Evolutionary conservation across 1,139 yeast species (phyloP), one percentile per base, ranked within the genome.

Genomic region (Yamadazyma siamensis): DNA sequence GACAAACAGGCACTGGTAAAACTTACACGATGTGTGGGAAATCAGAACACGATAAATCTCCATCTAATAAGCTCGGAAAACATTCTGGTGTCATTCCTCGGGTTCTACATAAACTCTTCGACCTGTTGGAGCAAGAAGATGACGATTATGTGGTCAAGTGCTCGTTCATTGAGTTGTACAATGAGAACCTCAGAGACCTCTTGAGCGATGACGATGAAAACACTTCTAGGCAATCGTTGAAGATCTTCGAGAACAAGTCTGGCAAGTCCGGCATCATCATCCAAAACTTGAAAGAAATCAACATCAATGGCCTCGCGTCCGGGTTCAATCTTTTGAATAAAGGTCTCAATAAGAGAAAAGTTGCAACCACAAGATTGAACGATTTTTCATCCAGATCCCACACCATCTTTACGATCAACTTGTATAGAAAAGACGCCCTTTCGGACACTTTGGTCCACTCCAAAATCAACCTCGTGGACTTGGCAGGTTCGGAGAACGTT

Each of bases 1-100:
- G 95, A 7, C 95, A 86, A 56, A 86, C 95, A 0, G 95, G 95
- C 7, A 81, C 94, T 0, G 95, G 95, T 3, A 85, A 85, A 48
- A 85, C 96, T 0, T 79, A 80, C 47, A 86, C 95, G 3, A 86
- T 87, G 95, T 76, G 87, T 46, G 95, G 95, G 15, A 79, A 45
- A 16, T 28, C 32, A 19, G 33, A 33, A 36, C 54, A 61, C 6
- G 40, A 43, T 21, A 54, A 47, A 11, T n/a, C n/a, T n/a, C n/a
- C n/a, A n/a, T n/a, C n/a, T n/a, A 18, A 18, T 18, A 10, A 18
- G 7, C 7, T 18, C 7, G 10, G 10, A 8, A 18, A 18, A 18
- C 56, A 66, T 25, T 75, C 83, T 0, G 94, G 94, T 5, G 70
- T 83, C 2, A 78, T 81, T 31, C 94, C 91, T 2, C 60, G 89